Conservation (phyloP, 129 eudicot species). For the Lonicera japonica region DNA sequence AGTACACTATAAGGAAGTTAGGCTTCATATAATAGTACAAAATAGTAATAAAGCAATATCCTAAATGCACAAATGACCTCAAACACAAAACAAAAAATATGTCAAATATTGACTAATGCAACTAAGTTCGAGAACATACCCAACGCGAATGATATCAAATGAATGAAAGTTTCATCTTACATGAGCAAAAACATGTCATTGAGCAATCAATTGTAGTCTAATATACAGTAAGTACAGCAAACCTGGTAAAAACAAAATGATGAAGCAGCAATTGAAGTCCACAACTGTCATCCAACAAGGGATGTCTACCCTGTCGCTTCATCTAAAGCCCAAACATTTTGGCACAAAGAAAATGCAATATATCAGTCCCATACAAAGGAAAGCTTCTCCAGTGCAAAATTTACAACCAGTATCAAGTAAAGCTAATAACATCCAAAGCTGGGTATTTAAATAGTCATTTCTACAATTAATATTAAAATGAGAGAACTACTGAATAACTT, state of each 20-base stretch:
- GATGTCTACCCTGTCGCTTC: constrained; percentile 6
- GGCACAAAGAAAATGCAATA: constrained; percentile 13
- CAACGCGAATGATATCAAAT: too few relatives aligned
- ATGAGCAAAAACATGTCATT: background rate
- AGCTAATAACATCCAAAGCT: background rate
- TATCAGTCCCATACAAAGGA: constrained; percentile 1
- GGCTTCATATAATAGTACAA: background rate
- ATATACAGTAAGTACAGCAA: constrained; percentile 1
- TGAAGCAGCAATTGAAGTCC: constrained; percentile 16
- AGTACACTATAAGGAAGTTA: background rate
- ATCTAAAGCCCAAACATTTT: constrained; percentile 3
- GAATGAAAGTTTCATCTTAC: background rate
- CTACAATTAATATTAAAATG: too few relatives aligned
- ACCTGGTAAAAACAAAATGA: constrained; percentile 16
- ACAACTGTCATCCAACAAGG: constrained; percentile 22
- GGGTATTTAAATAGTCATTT: too few relatives aligned
- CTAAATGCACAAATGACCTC: background rate
- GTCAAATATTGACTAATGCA: background rate
- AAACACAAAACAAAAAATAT: background rate
- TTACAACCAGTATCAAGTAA: background rate
- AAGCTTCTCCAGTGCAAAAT: background rate
- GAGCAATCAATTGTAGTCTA: background rate
- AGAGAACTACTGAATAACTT: background rate
- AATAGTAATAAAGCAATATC: background rate
- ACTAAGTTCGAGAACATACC: background rate